Percentiles rank a stretch among this genome's conserved stretches.
Conservation (phyloP, 805 yeast species). For the Starmera caribaea region DNA sequence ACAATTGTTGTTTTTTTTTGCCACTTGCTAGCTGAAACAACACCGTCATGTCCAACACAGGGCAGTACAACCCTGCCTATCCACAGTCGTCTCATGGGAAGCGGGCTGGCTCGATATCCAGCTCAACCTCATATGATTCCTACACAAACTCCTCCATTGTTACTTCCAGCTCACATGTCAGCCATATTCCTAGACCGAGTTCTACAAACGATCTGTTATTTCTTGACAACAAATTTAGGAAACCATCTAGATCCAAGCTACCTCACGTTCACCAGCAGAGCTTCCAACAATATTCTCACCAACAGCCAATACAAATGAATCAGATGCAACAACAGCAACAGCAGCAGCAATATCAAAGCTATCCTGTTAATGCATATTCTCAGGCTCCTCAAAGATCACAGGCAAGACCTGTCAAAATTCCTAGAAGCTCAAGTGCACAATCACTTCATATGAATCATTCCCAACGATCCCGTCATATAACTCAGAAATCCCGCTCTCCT, state of each 20-base stretch:
- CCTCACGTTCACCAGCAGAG: background rate
- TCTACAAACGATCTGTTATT: slow-evolving; percentile 15
- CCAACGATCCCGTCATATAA: too few species aligned
- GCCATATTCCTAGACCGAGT: slow-evolving; percentile 9
- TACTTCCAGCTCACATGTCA: slow-evolving; percentile 1
- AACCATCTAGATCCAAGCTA: slow-evolving; percentile 6
- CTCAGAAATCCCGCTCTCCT: background rate
- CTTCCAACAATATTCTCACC: background rate
- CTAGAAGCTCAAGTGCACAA: slow-evolving; percentile 1
- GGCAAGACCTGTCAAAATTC: background rate
- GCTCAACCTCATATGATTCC: slow-evolving; percentile 9
- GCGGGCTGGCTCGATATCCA: slow-evolving; percentile 13
- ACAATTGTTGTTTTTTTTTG: too few species aligned
- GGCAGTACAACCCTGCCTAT: too few species aligned
- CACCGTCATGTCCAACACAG: too few species aligned
- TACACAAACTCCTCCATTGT: slow-evolving; percentile 4
- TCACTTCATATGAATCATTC: too few species aligned
- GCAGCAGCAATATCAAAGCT: background rate
- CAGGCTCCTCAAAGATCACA: too few species aligned
- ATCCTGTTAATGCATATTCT: background rate
- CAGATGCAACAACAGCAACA: background rate
- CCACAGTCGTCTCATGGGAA: too few species aligned
- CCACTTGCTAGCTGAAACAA: too few species aligned
- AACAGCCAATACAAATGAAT: background rate
- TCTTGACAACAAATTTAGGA: slow-evolving; percentile 11